Evolutionary conservation across 768 basidiomycete species (phyloP).

Genomic region (Leccinum variicolor): DNA sequence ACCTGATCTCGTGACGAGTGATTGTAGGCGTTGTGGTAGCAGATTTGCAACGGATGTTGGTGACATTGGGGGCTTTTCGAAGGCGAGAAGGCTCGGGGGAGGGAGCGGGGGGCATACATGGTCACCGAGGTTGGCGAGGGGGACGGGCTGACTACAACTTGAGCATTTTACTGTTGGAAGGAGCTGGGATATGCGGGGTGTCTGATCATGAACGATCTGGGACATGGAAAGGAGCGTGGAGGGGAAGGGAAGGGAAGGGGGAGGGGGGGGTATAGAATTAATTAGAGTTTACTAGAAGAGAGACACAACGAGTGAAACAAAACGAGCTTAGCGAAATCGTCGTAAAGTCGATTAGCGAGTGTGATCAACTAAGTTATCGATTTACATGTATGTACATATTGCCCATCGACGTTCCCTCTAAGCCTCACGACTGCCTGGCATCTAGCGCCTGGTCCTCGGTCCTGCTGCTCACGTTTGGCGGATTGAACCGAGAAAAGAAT

Average conservation of each 20-base stretch:
- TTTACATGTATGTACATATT: constrained; percentile 21
- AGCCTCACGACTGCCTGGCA: background rate
- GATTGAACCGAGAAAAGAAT: constrained; percentile 65
- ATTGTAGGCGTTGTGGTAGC: constrained; percentile 49
- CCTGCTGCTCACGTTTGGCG: constrained; percentile 7
- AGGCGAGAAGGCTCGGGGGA: constrained; percentile 35
- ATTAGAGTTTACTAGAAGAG: constrained; percentile 7
- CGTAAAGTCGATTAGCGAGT: constrained; percentile 11
- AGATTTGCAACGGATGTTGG: constrained; percentile 42
- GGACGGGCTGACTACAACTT: constrained; percentile 66
- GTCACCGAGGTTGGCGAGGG: constrained; percentile 69
- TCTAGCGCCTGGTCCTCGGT: background rate
- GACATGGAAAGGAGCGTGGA: constrained; percentile 26
- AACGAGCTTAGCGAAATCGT: background rate
- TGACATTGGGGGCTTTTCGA: constrained; percentile 34
- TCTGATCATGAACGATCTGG: constrained; percentile 14
- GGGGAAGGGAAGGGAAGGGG: background rate
- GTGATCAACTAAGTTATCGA: background rate
- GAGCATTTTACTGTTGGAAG: constrained; percentile 87
- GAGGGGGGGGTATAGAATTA: constrained; percentile 24
- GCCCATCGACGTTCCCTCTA: background rate
- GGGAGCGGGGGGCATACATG: constrained; percentile 67
- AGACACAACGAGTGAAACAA: constrained; percentile 5
- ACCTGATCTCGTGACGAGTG: constrained; percentile 34
- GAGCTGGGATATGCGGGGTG: constrained; percentile 51